Conservation (phyloP, 768 basidiomycete species). For the Lentinula edodes region DNA sequence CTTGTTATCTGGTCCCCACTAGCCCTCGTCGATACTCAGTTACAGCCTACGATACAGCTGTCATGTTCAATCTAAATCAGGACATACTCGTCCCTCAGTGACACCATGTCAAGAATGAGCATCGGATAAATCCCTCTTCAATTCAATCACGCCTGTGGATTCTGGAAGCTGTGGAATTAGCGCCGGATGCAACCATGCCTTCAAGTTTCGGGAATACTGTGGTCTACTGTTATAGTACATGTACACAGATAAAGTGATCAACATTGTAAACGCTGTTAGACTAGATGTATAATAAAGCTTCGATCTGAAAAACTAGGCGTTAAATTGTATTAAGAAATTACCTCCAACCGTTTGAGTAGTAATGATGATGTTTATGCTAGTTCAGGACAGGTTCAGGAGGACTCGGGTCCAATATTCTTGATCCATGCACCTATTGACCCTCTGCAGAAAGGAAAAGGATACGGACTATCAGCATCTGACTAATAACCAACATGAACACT, state of each 20-base stretch:
- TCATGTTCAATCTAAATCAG: not conserved
- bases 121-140: not conserved
- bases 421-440: conserved; percentile 98
- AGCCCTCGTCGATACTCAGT: no score
- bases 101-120: not conserved
- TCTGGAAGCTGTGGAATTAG: not conserved
- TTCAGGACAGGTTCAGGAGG: not conserved
- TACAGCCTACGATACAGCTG: not conserved
- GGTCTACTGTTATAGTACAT: no score
- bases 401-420: conserved; percentile 74
- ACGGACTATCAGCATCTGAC: conserved; percentile 1
- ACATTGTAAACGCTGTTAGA: no score
- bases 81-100: not conserved
- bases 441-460: conserved; percentile 31
- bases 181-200: not conserved
- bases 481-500: not conserved
- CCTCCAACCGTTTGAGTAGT: no score
- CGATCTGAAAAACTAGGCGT: no score
- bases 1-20: no score
- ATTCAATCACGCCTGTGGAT: not conserved
- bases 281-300: no score
- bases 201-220: no score
- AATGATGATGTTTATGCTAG: not conserved
- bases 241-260: no score
- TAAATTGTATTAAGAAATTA: no score